A percentile compares a stretch with the other conserved stretches of the same genome.
phyloP scores from a whole-genome alignment of 1,284 basidiomycete genomes.

The Thecaphora frezii region DNA sequence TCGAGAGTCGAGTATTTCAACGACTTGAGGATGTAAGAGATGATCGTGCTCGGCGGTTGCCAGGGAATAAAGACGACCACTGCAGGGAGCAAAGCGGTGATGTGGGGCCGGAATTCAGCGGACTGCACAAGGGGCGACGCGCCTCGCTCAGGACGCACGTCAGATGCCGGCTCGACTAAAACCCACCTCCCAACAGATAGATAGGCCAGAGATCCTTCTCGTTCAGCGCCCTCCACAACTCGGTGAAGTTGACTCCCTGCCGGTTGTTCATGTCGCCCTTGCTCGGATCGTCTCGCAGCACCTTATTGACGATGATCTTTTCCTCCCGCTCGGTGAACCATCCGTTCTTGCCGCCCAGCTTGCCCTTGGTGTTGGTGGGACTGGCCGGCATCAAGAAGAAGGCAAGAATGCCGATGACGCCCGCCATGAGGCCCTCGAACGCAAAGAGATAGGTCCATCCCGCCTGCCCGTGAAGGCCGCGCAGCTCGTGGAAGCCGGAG shows the following conservation, averaged over 20 bases:
- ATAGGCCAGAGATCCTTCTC: slow-evolving; percentile 73
- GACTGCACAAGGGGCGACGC: too few species aligned
- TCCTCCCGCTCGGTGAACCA: slow-evolving; percentile 68
- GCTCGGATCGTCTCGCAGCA: slow-evolving; percentile 71
- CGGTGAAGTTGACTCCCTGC: slow-evolving; percentile 61
- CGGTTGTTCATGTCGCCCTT: slow-evolving; percentile 75
- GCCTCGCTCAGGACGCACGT: too few species aligned
- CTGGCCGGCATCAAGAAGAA: slow-evolving; percentile 13
- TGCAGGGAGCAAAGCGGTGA: not conserved
- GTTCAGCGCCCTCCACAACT: slow-evolving; percentile 60
- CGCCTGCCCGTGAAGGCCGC: slow-evolving; percentile 9
- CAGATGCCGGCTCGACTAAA: too few species aligned
- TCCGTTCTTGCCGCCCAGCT: slow-evolving; percentile 68
- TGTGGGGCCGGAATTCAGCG: too few species aligned
- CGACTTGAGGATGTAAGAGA: slow-evolving; percentile 16
- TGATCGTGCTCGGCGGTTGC: slow-evolving; percentile 8
- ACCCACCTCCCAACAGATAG: slow-evolving; percentile 63
- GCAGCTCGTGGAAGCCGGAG: slow-evolving; percentile 10
- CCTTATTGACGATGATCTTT: slow-evolving; percentile 65
- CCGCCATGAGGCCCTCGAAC: slow-evolving; percentile 12
- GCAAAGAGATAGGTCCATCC: slow-evolving; percentile 24
- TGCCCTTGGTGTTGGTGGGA: slow-evolving; percentile 61
- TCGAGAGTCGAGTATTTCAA: slow-evolving; percentile 19
- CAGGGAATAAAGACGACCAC: slow-evolving; percentile 8
- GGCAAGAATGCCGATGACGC: slow-evolving; percentile 10